These are phyloP conservation scores for Aureobasidium musti DNA, from an alignment of 2,329 filamentous ascomycete genomes.

Conservation along the genomic window DNA sequence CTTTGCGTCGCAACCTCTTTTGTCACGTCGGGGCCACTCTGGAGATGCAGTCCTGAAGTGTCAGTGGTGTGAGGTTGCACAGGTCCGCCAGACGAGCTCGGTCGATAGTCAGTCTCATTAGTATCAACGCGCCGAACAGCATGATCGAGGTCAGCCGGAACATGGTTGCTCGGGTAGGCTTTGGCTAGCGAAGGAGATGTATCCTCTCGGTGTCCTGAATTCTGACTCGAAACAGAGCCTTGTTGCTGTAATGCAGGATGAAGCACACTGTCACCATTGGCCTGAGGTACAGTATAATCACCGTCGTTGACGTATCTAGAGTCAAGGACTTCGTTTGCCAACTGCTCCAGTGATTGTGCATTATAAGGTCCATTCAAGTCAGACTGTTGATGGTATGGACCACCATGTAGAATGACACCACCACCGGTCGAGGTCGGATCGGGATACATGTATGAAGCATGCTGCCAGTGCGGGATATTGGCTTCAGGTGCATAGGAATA, in stretches of 20 bases:
- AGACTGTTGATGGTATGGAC: conserved; percentile 35
- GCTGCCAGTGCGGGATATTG: conserved; percentile 34
- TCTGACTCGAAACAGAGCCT: not conserved
- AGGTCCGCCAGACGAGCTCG: conserved; percentile 7
- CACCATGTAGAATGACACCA: conserved; percentile 30
- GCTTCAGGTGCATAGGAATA: conserved; percentile 13
- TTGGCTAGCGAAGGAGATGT: not conserved
- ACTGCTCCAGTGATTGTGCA: conserved; percentile 41
- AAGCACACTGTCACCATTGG: not conserved
- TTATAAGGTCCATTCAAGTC: conserved; percentile 33
- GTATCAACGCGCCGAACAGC: not conserved
- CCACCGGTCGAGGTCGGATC: conserved; percentile 31
- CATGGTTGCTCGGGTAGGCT: not conserved
- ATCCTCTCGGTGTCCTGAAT: not conserved
- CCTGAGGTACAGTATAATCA: conserved; percentile 22
- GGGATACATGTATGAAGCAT: conserved; percentile 35
- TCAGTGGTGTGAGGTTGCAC: conserved; percentile 14
- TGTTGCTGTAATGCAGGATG: conserved; percentile 29
- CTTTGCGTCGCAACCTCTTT: not conserved
- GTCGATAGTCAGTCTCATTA: not conserved
- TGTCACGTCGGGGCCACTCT: not conserved
- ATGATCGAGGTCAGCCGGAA: not conserved
- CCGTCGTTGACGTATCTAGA: conserved; percentile 37
- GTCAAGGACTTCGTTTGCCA: conserved; percentile 42
- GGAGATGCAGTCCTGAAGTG: not conserved